Conservation (phyloP, 768 basidiomycete genomes). For the Megacollybia marginata region DNA sequence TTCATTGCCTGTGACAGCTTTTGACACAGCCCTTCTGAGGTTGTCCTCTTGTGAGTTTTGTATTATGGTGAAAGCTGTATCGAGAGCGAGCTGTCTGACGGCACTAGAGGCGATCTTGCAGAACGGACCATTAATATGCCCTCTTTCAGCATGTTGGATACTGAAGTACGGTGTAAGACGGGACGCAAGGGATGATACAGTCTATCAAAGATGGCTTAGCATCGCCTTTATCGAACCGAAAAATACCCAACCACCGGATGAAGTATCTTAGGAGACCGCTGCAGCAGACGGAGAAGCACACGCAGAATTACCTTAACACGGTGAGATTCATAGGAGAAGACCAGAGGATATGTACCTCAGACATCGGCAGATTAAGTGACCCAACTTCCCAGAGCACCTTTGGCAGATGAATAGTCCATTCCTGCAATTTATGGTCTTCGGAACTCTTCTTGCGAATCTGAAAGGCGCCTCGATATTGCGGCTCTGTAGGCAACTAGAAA, state of each 20-base stretch:
- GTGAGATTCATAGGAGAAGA: background rate
- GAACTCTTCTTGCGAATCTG: conserved; percentile 16
- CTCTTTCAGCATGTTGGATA: conserved; percentile 68
- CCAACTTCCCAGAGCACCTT: conserved; percentile 83
- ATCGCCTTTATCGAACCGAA: background rate
- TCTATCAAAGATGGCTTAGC: conserved; percentile 25
- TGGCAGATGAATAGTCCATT: conserved; percentile 73
- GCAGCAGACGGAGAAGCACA: conserved; percentile 54
- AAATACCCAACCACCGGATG: conserved; percentile 11
- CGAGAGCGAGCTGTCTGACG: background rate
- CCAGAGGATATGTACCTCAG: conserved; percentile 42
- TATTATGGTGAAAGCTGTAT: background rate
- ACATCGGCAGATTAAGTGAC: conserved; percentile 34
- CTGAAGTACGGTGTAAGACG: conserved; percentile 77
- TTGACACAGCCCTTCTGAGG: no score
- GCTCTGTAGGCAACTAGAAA: conserved; percentile 52
- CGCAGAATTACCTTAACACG: conserved; percentile 43
- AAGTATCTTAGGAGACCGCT: conserved; percentile 49
- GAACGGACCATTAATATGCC: conserved; percentile 73
- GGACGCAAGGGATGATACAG: conserved; percentile 40
- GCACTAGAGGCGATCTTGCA: conserved; percentile 33
- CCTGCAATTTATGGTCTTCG: conserved; percentile 14
- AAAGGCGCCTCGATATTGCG: conserved; percentile 44
- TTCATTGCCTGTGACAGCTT: no score
- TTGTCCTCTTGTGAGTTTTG: no score